Evolutionary conservation across 129 eudicot species (phyloP).

Genomic region (Centella asiatica): DNA sequence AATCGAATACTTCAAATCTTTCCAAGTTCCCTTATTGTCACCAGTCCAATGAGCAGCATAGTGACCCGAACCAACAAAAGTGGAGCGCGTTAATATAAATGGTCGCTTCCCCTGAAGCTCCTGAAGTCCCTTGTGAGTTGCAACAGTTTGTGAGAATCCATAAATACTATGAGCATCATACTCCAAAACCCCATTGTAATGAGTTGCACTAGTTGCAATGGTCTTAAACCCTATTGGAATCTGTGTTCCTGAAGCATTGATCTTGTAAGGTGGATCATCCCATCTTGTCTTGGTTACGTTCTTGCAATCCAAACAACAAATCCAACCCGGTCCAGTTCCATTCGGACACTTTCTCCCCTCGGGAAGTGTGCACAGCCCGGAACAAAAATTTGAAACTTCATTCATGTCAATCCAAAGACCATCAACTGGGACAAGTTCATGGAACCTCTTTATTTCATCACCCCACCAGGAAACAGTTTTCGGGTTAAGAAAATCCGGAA

Average conservation of each 20-base stretch:
- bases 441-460: conserved; percentile 79
- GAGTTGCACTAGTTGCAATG: conserved; percentile 87
- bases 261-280: conserved; percentile 97
- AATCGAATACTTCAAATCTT: conserved; percentile 69
- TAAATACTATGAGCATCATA: conserved; percentile 93
- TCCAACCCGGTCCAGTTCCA: conserved; percentile 91
- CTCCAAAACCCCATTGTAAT: conserved; percentile 74
- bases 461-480: conserved; percentile 83
- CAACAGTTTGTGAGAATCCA: conserved; percentile 69
- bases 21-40: conserved; percentile 87
- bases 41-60: conserved; percentile 99
- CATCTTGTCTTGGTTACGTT: conserved; percentile 70
- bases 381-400: conserved; percentile 78
- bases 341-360: conserved; percentile 71
- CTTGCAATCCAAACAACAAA: conserved; percentile 82
- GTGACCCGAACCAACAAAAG: conserved; percentile 88
- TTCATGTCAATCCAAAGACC: conserved; percentile 99
- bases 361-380: conserved; percentile 73
- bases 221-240: conserved; percentile 78
- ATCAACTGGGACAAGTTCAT: conserved; percentile 84
- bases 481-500: conserved; percentile 90
- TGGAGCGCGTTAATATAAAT: conserved; percentile 73
- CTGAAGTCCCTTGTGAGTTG: conserved; percentile 70
- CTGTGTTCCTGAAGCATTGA: conserved; percentile 62
- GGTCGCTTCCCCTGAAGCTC: conserved; percentile 83